Evolutionary conservation across 1,139 yeast genomes (phyloP), one percentile per base, ranked within the genome.

Genomic region (Lodderomyces theae): DNA sequence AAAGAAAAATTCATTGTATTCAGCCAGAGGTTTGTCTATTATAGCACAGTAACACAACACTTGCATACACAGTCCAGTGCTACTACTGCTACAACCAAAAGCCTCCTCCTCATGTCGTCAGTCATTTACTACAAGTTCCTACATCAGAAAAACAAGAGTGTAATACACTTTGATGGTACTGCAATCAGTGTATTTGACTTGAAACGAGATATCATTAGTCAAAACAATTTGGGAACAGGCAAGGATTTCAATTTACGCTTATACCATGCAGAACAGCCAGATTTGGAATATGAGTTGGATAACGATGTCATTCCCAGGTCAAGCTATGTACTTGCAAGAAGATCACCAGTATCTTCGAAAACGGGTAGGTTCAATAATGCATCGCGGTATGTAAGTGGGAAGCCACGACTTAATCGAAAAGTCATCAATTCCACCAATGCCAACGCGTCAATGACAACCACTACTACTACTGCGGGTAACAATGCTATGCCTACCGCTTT

Each of bases 281-380:
- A 89, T 52, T 71, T 86, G 10, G 82, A 82, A 46, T 90, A 84
- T 51, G 96, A 89, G 53, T 84, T 86, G 51, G 80, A 77, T 41
- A 97, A 92, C 57, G 99, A 92, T 60, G 92, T 89, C 25, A 77
- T 92, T 39, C 92, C 96, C 1, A 72, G 98, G 49, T 88, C 97
- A 0, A 77, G 90, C 9, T 85, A 87, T 35, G 94, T 92, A 0
- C 62, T 86, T 10, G 97, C 85, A 1, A 77, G 85, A 49, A 65
- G 98, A 45, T 75, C 89, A 1, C 97, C 97, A 0, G 80, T 90
- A 0, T 50, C 51, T 23, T 63, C 75, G 1, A 72, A 78, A 42
- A 73, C 73, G 6, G 82, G 85, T 2, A 79, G 79, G 45, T 84
- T 80, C 37, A 79, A 77, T 12, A 82, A 81, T 57, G 85, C 86